Percentiles rank a stretch among this genome's conserved stretches.
phyloP scores from a whole-genome alignment of 495 filamentous ascomycete genomes.

The Talaromyces trachyspermus region DNA sequence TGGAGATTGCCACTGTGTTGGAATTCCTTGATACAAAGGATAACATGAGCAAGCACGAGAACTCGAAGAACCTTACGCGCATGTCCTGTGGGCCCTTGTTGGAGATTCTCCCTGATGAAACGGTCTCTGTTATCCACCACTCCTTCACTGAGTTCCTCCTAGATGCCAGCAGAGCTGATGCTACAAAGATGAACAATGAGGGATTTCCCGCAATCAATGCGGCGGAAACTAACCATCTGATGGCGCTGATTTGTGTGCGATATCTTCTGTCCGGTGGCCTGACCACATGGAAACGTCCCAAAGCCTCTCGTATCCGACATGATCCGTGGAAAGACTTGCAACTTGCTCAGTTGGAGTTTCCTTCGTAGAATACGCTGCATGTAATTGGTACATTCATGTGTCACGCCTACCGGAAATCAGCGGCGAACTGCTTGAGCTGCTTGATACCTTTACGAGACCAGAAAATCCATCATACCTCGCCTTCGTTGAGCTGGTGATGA shows the following conservation, averaged over 20 bases:
- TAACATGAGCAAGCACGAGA: constrained; percentile 11
- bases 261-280: too few species aligned
- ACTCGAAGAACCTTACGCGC: constrained; percentile 21
- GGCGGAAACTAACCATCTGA: too few species aligned
- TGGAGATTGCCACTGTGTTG: constrained; percentile 39
- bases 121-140: constrained; percentile 43
- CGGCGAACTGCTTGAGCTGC: not conserved
- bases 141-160: constrained; percentile 47
- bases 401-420: constrained; percentile 7
- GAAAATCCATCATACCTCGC: not conserved
- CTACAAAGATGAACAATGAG: not conserved
- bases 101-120: constrained; percentile 42
- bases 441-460: not conserved
- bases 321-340: not conserved
- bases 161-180: not conserved
- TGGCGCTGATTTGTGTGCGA: too few species aligned
- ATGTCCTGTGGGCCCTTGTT: constrained; percentile 42
- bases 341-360: constrained; percentile 2
- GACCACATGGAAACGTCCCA: too few species aligned
- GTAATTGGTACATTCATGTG: constrained; percentile 17
- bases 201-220: too few species aligned
- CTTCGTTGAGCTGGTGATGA: too few species aligned
- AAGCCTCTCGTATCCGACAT: too few species aligned
- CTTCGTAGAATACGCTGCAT: constrained; percentile 16
- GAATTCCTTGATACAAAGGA: constrained; percentile 13